Evolutionary conservation across 495 filamentous ascomycete genomes (phyloP).

Genomic region (Copromyces sp.): DNA sequence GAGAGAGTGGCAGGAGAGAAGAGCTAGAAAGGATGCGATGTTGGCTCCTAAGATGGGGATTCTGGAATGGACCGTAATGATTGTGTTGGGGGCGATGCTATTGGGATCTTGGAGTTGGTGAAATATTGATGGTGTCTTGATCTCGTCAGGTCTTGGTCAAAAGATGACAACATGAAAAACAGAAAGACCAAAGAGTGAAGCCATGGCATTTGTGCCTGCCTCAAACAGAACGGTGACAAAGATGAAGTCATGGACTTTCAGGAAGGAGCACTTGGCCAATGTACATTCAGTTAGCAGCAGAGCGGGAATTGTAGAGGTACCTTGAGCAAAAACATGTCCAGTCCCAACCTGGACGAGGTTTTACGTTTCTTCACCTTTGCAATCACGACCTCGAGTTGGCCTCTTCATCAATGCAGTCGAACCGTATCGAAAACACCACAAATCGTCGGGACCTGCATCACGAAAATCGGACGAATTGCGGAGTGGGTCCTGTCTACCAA

Average conservation of each 20-base stretch:
- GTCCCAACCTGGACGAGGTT: neutral
- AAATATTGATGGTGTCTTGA: neutral
- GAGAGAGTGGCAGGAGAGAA: neutral
- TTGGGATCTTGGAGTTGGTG: neutral
- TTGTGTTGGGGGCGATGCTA: neutral
- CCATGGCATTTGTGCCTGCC: neutral
- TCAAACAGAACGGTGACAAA: neutral
- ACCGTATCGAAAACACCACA: neutral
- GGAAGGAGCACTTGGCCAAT: neutral
- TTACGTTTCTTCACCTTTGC: neutral
- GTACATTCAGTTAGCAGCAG: neutral
- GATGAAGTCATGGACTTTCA: neutral
- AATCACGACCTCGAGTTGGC: neutral
- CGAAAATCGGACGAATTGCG: neutral
- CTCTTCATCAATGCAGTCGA: neutral
- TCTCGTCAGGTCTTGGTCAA: neutral
- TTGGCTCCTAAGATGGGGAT: neutral
- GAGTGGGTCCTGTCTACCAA: neutral
- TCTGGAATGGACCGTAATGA: neutral
- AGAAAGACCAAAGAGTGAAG: neutral
- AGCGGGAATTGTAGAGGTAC: neutral
- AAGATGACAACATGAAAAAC: neutral
- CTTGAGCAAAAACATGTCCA: neutral
- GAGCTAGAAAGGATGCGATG: neutral
- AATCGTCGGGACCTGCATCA: neutral